Evolutionary conservation across 768 basidiomycete genomes (phyloP).

Genomic region (Boletus vermiculosoides): DNA sequence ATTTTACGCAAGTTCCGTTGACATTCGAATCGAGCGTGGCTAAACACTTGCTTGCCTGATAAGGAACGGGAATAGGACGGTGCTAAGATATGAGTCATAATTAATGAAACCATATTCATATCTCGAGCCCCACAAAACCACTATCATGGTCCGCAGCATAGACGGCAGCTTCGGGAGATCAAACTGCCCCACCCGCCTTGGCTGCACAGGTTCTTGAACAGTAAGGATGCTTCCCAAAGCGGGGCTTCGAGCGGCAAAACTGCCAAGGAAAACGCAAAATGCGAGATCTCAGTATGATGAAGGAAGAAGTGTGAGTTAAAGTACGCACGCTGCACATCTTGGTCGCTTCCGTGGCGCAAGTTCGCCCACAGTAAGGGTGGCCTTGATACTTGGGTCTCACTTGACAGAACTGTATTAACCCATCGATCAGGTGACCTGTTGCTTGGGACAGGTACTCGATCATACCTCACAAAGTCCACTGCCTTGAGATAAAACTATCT

Average conservation of each 20-base stretch:
- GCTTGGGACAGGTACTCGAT: not conserved
- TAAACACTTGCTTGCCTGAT: not conserved
- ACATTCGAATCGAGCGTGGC: not conserved
- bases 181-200: conserved; percentile 20
- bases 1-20: not conserved
- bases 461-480: conserved; percentile 32
- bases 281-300: conserved; percentile 6
- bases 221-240: conserved; percentile 34
- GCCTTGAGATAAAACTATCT: conserved; percentile 6
- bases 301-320: not conserved
- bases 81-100: conserved; percentile 24
- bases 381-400: conserved; percentile 58
- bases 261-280: not conserved
- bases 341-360: conserved; percentile 51
- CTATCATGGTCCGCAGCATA: not conserved
- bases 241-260: conserved; percentile 33
- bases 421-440: conserved; percentile 7
- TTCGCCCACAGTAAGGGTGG: conserved; percentile 64
- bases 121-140: not conserved
- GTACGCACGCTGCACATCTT: conserved; percentile 30
- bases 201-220: conserved; percentile 34
- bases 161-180: not conserved
- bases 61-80: conserved; percentile 5
- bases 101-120: conserved; percentile 7
- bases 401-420: conserved; percentile 46